Conservation (phyloP, 2,329 filamentous ascomycete species). For the Claviceps sp. region DNA sequence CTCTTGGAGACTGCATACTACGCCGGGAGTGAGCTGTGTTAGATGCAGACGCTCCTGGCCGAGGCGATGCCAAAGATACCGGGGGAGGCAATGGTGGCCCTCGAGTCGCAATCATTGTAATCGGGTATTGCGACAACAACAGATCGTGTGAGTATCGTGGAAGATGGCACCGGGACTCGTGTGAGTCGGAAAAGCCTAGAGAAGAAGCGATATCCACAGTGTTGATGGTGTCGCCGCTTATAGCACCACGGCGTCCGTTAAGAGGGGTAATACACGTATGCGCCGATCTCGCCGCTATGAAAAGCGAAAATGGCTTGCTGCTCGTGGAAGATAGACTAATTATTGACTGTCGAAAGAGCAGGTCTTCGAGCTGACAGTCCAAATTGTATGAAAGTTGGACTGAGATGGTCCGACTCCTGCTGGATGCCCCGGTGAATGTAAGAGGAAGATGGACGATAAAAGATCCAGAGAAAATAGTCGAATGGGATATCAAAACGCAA, state of each 20-base stretch:
- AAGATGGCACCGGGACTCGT: constrained; percentile 49
- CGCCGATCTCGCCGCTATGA: constrained; percentile 15
- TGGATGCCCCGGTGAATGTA: not conserved
- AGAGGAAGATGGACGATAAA: not conserved
- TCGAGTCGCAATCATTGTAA: constrained; percentile 7
- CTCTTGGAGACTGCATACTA: constrained; percentile 31
- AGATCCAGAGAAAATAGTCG: too few relatives aligned
- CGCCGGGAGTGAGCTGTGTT: constrained; percentile 18
- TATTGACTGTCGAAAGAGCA: constrained; percentile 29
- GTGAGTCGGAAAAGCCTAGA: constrained; percentile 62
- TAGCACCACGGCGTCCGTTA: constrained; percentile 14
- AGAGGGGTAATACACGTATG: constrained; percentile 16
- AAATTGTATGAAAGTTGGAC: constrained; percentile 5
- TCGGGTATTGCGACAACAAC: constrained; percentile 12
- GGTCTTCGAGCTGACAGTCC: constrained; percentile 18
- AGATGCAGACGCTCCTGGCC: constrained; percentile 19
- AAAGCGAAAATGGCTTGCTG: constrained; percentile 21
- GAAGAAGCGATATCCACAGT: constrained; percentile 85
- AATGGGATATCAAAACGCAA: too few relatives aligned
- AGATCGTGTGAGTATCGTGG: constrained; percentile 13
- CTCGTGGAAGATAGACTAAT: constrained; percentile 27
- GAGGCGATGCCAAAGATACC: not conserved
- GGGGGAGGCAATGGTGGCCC: constrained; percentile 11
- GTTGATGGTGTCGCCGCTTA: constrained; percentile 40
- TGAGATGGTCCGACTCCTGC: not conserved